Base-by-base conservation (phyloP, 805 yeast species). In the Metschnikowia aberdeeniae region DNA sequence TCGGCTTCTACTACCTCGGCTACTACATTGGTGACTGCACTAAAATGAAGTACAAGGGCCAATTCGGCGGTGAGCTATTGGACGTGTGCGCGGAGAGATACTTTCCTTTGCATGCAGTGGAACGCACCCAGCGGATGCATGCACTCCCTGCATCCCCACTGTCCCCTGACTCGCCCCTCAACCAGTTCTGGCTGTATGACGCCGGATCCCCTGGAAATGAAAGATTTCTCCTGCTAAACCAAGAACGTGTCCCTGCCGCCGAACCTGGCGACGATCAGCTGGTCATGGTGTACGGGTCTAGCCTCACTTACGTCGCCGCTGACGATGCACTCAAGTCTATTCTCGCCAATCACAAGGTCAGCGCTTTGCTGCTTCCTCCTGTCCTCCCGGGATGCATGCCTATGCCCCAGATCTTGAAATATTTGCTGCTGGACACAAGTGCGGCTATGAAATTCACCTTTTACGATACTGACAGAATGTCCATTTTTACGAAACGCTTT, bases 11-110 rank as follows among this genome's bases (percentile, higher is more conserved):
- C 58, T 86, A 86, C 55, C 58, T 89, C 64, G 97, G 97, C 0
- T 87, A 80, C 53, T 89, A 82, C 57, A 80, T 88, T 36, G 81
- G 81, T 4, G 89, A 84, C 52, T 87, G 96, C 60, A 72, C 68
- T 0, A 89, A 89, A 62, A 89, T 89, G 96, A 72, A 68, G 38
- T 90, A 90, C 59, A 89, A 89, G 63, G 80, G 75, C 24, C 77
- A 80, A 49, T 89, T 84, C 62, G 92, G 92, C 0, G 93, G 90
- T 4, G 85, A 84, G 52, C 56, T 86, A 4, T 60, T 84, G 37
- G 89, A 86, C 56, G 62, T 80, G 12, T 65, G 73, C 45, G 75
- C 71, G 41, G 68, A 71, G 39, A 60, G 65, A 22, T 82, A 67
- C 54, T 66, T 72, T 19, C 68, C 72, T 9, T 50, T 77, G 10